A percentile compares a stretch with the other conserved stretches of the same genome.
Evolutionary conservation across 1,284 basidiomycete species (phyloP).

Genomic region (Fomitopsis palustris): DNA sequence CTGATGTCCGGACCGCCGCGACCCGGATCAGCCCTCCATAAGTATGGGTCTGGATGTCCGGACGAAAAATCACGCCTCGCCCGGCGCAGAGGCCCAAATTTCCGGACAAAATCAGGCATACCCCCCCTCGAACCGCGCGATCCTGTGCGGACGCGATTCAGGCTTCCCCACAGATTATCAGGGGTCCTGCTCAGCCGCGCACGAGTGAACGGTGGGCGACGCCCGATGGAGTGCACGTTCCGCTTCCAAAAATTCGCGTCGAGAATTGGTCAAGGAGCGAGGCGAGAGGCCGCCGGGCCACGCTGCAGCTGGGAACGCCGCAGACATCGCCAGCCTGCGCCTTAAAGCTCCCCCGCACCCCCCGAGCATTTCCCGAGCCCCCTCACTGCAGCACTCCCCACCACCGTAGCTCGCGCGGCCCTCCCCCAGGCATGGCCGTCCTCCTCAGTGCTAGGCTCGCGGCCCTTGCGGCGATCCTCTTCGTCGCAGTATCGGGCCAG

Average conservation of each 20-base stretch:
- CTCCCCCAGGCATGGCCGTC: background rate
- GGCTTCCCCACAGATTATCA: too few relatives aligned
- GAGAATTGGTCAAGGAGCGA: background rate
- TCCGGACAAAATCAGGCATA: too few relatives aligned
- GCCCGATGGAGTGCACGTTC: background rate
- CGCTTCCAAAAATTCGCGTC: background rate
- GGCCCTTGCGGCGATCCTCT: slow-evolving; percentile 14
- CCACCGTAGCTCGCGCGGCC: background rate
- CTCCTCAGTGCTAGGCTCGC: slow-evolving; percentile 4
- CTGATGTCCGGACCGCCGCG: too few relatives aligned
- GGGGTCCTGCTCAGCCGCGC: too few relatives aligned
- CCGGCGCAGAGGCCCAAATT: too few relatives aligned
- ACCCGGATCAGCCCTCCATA: too few relatives aligned
- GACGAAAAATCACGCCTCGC: too few relatives aligned
- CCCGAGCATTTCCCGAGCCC: slow-evolving; percentile 1
- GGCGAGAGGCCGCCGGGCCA: background rate
- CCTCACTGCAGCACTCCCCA: background rate
- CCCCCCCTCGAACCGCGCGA: too few relatives aligned
- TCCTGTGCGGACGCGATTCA: too few relatives aligned
- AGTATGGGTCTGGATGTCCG: too few relatives aligned
- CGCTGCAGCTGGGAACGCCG: background rate
- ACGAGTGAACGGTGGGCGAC: too few relatives aligned
- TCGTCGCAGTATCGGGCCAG: slow-evolving; percentile 3
- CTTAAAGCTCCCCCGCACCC: background rate
- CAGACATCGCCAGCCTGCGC: background rate